Percentiles rank a stretch among this genome's conserved stretches.
Conservation (phyloP, 2,329 filamentous ascomycete genomes). For the Huntiella moniliformis region DNA sequence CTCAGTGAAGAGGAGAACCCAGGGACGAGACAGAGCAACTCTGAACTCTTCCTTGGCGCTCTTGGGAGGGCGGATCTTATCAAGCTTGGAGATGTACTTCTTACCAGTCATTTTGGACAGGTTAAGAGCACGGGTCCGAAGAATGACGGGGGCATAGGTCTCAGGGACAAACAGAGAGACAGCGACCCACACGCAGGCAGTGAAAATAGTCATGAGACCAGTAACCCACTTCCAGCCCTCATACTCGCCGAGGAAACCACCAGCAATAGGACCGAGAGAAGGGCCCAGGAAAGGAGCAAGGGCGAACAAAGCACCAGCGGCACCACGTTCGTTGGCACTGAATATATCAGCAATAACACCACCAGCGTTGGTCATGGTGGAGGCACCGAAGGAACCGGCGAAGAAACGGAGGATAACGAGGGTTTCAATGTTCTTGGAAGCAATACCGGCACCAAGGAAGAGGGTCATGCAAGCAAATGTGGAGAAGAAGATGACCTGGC, state of each 20-base stretch:
- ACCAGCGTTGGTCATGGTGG: slow-evolving; percentile 42
- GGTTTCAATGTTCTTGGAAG: slow-evolving; percentile 35
- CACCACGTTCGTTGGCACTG: slow-evolving; percentile 31
- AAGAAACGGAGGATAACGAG: slow-evolving; percentile 54
- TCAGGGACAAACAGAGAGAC: slow-evolving; percentile 34
- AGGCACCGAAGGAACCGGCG: slow-evolving; percentile 42
- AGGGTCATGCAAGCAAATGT: slow-evolving; percentile 39
- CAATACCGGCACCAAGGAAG: slow-evolving; percentile 43
- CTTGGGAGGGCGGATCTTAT: slow-evolving; percentile 24
- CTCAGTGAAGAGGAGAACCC: slow-evolving; percentile 45
- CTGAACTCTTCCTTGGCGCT: slow-evolving; percentile 31
- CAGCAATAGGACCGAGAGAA: slow-evolving; percentile 38
- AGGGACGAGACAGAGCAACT: slow-evolving; percentile 40
- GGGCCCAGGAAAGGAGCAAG: slow-evolving; percentile 47
- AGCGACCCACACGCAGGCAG: slow-evolving; percentile 36
- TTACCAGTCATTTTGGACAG: slow-evolving; percentile 34
- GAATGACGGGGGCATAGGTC: slow-evolving; percentile 40
- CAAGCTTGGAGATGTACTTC: slow-evolving; percentile 32
- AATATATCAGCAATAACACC: slow-evolving; percentile 49
- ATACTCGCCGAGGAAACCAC: slow-evolving; percentile 41
- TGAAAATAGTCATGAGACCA: slow-evolving; percentile 42
- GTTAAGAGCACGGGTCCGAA: slow-evolving; percentile 30
- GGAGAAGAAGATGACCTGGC: slow-evolving; percentile 38
- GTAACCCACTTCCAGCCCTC: slow-evolving; percentile 47
- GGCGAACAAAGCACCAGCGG: slow-evolving; percentile 40